phyloP scores from a whole-genome alignment of 1,284 basidiomycete genomes.

The Fomitopsis betulina region DNA sequence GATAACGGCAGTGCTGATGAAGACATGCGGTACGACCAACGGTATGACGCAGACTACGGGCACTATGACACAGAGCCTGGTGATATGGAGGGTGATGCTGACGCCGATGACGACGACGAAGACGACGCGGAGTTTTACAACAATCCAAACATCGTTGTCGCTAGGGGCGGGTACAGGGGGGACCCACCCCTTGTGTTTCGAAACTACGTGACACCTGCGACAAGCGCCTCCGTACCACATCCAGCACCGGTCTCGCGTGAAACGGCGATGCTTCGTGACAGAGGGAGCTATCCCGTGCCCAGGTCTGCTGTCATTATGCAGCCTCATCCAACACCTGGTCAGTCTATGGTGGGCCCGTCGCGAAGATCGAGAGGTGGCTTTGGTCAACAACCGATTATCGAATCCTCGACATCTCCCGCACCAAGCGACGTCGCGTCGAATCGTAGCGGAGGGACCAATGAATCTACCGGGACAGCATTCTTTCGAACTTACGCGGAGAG shows the following conservation, averaged over 20 bases:
- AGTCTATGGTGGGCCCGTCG: slow-evolving; percentile 22
- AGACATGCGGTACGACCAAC: neutral
- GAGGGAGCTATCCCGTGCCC: neutral
- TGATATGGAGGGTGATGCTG: slow-evolving; percentile 28
- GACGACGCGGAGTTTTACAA: slow-evolving; percentile 49
- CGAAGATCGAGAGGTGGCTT: slow-evolving; percentile 32
- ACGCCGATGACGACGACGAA: slow-evolving; percentile 45
- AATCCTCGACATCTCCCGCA: slow-evolving; percentile 52
- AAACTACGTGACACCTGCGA: neutral
- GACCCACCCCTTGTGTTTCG: neutral
- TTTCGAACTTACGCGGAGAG: slow-evolving; percentile 56
- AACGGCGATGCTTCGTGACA: slow-evolving; percentile 5
- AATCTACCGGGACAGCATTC: slow-evolving; percentile 53
- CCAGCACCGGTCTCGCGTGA: slow-evolving; percentile 2
- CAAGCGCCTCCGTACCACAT: neutral
- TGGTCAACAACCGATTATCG: slow-evolving; percentile 59
- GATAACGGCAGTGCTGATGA: slow-evolving; percentile 33
- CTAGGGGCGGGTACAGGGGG: slow-evolving; percentile 2
- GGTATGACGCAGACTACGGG: slow-evolving; percentile 59
- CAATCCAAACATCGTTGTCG: slow-evolving; percentile 16
- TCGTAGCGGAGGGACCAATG: slow-evolving; percentile 47
- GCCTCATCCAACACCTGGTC: slow-evolving; percentile 12
- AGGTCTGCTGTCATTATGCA: neutral
- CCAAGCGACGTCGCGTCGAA: slow-evolving; percentile 54
- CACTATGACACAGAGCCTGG: slow-evolving; percentile 47